Evolutionary conservation across 148 eudicot species (phyloP), one percentile per base, ranked within the genome.

Genomic region (Camellia sinensis): DNA sequence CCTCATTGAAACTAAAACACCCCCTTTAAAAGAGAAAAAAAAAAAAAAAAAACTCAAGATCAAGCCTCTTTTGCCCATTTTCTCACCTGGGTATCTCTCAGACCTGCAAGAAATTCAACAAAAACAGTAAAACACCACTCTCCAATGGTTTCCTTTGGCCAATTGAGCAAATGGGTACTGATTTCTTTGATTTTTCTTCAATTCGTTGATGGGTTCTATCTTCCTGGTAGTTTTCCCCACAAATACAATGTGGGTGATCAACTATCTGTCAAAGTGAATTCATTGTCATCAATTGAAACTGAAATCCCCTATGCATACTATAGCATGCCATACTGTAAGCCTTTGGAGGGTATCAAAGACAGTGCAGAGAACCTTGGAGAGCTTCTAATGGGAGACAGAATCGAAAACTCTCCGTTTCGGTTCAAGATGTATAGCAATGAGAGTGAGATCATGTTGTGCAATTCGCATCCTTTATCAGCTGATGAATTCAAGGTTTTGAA

Each of bases 151-250:
- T n/a, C 65, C 65, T 61, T 61, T 17, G 21, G 21, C 8, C 65
- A 61, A 17, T 61, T 61, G 22, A 18, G 22, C 7, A 61, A 61
- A 17, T 61, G 65, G 65, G 21, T 61, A n/a, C n/a, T 61, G 65
- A 61, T 61, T 17, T 61, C 22, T 61, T 61, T 4, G 1, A 6
- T 61, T 17, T 17, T 61, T 61, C 22, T 61, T n/a, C 65, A 61
- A 61, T 61, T 61, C n/a, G 65, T 61, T 17, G 65, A 61, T 61
- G 65, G 65, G 65, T 61, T 61, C 65, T 61, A 61, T 61, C 65
- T 61, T 61, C 65, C 65, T 19, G 65, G 65, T 3, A 61, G 65
- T 8, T 61, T 17, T 13, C 65, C 65, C 4, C 65, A 61, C 65
- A 61, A 61, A 4, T 61, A n/a, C 22, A n/a, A 61, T 61, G 22